phyloP scores from a whole-genome alignment of 805 yeast genomes.

The Starmerella ratchasimensis region DNA sequence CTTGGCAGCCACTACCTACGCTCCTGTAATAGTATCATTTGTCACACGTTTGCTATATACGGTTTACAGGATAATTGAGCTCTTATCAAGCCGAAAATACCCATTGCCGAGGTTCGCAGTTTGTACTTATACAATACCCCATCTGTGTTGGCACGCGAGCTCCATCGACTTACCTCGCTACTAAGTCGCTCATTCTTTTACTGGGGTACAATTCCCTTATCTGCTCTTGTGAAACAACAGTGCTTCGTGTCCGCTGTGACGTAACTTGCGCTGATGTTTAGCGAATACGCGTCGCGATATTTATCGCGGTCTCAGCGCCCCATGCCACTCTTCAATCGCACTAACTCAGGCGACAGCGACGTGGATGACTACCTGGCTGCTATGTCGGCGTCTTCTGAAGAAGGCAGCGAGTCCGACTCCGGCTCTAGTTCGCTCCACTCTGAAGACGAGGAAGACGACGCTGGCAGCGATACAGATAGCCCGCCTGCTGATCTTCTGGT shows the following conservation, averaged over 20 bases:
- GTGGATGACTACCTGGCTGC: conserved; percentile 19
- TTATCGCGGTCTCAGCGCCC: conserved; percentile 26
- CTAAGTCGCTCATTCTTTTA: no score
- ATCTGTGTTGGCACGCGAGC: no score
- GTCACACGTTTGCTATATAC: no score
- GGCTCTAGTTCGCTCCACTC: conserved; percentile 9
- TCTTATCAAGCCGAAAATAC: no score
- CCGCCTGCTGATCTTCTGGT: conserved; percentile 26
- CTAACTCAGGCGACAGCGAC: conserved; percentile 15
- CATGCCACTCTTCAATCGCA: conserved; percentile 22
- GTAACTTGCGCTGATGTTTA: conserved; percentile 11
- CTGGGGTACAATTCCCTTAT: no score
- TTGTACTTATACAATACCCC: no score
- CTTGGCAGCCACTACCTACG: no score
- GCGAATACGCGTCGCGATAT: conserved; percentile 27
- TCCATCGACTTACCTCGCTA: no score
- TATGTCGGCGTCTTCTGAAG: conserved; percentile 12
- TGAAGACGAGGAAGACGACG: conserved; percentile 4
- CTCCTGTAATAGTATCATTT: no score
- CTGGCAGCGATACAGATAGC: conserved; percentile 9
- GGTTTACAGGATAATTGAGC: no score
- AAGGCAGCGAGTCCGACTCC: conserved; percentile 7
- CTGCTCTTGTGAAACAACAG: background rate
- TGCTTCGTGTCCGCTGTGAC: no score
- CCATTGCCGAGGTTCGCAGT: no score